Evolutionary conservation across 441 rosid species (phyloP).

Genomic region (Gossypium trilobum): DNA sequence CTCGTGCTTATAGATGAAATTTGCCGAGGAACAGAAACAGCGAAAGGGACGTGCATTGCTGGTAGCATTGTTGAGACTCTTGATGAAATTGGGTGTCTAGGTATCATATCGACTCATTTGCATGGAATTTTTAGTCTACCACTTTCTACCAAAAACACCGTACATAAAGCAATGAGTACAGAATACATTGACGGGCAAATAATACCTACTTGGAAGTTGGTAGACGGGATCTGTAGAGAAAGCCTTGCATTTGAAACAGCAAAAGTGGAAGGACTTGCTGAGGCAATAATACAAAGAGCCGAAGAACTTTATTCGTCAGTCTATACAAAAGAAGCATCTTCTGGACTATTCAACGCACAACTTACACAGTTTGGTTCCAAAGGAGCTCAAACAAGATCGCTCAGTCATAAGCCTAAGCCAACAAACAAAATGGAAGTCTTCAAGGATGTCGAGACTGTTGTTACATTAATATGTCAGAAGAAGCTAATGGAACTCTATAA

Average conservation of each 20-base stretch:
- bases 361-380: conserved; percentile 21
- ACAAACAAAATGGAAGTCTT: conserved; percentile 26
- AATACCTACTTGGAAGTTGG: conserved; percentile 80
- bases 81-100: conserved; percentile 78
- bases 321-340: conserved; percentile 20
- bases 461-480: conserved; percentile 44
- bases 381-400: conserved; percentile 22
- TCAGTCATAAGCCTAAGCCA: conserved; percentile 23
- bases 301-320: conserved; percentile 63
- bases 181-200: conserved; percentile 58
- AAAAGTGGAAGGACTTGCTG: conserved; percentile 78
- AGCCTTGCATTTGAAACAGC: conserved; percentile 99
- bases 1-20: conserved; percentile 92
- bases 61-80: conserved; percentile 83
- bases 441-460: conserved; percentile 38
- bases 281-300: conserved; percentile 64
- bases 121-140: conserved; percentile 81
- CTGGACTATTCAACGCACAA: conserved; percentile 19
- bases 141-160: conserved; percentile 47
- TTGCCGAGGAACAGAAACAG: conserved; percentile 96
- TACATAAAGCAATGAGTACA: conserved; percentile 85
- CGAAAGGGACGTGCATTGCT: conserved; percentile 92
- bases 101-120: conserved; percentile 89
- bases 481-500: conserved; percentile 40
- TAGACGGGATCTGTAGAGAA: conserved; percentile 85